These are phyloP conservation scores for Leccinum variicolor DNA, from an alignment of 768 basidiomycete genomes.

Conservation along the genomic window DNA sequence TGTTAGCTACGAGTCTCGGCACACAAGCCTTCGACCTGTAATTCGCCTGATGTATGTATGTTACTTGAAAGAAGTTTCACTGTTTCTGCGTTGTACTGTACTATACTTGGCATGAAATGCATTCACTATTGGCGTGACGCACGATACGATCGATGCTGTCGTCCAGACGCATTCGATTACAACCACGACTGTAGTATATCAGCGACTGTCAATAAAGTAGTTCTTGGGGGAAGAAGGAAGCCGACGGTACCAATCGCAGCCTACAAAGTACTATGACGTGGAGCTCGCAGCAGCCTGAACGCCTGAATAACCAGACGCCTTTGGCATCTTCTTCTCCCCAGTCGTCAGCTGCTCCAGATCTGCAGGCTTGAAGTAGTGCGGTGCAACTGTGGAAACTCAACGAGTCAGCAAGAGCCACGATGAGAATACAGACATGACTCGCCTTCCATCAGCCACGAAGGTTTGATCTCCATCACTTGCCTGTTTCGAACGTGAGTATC, in stretches of 20 bases:
- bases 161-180: not conserved
- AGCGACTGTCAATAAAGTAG: not conserved
- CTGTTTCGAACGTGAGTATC: conserved; percentile 32
- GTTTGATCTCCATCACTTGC: conserved; percentile 98
- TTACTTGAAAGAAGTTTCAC: not conserved
- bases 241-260: not conserved
- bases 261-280: conserved; percentile 4
- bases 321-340: conserved; percentile 93
- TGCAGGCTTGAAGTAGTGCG: conserved; percentile 91
- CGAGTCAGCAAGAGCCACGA: not conserved
- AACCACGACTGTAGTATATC: not conserved
- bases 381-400: conserved; percentile 60
- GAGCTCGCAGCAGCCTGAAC: conserved; percentile 5
- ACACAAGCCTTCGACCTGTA: not conserved
- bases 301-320: conserved; percentile 45
- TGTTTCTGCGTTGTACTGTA: not conserved
- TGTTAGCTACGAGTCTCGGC: too few relatives aligned
- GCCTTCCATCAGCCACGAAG: conserved; percentile 91
- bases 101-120: not conserved
- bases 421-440: conserved; percentile 21
- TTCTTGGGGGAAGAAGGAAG: not conserved
- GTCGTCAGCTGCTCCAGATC: conserved; percentile 76
- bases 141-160: not conserved
- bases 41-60: conserved; percentile 3
- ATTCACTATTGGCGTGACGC: not conserved